Evolutionary conservation across 164 flowering plant genomes (phyloP).

Genomic region (Berberis vulgaris): DNA sequence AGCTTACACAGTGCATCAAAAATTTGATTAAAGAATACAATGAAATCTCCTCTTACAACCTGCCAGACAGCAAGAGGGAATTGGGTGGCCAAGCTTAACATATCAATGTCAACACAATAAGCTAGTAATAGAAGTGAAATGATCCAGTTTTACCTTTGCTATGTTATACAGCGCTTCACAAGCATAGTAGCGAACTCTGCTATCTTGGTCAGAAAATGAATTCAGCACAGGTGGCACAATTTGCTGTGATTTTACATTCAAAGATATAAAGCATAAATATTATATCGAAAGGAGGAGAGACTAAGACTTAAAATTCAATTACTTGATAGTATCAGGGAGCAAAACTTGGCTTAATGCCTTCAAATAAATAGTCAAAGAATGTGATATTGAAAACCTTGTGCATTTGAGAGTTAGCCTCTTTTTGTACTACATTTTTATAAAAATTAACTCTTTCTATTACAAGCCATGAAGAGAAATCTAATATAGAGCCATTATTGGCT

Average conservation of each 20-base stretch:
- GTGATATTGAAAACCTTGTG: too few relatives aligned
- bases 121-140: neutral
- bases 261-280: conserved; percentile 8
- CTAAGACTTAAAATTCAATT: neutral
- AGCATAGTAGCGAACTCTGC: conserved; percentile 98
- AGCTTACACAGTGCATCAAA: conserved; percentile 97
- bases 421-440: too few relatives aligned
- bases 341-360: too few relatives aligned
- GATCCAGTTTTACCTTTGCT: conserved; percentile 65
- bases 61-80: conserved; percentile 25
- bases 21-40: conserved; percentile 84
- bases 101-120: neutral
- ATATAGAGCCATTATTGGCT: too few relatives aligned
- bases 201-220: conserved; percentile 90
- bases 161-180: conserved; percentile 98
- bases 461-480: too few relatives aligned
- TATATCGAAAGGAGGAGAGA: neutral
- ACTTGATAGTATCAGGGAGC: neutral
- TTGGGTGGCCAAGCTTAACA: neutral
- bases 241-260: conserved; percentile 43
- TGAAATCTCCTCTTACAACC: conserved; percentile 98
- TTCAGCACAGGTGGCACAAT: conserved; percentile 90
- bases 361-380: too few relatives aligned
- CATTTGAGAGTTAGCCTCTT: too few relatives aligned
- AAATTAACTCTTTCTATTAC: too few relatives aligned